A percentile compares a stretch with the other conserved stretches of the same genome.
These are phyloP conservation scores for Brassica balearica DNA, from an alignment of 441 rosid species.

Conservation along the genomic window DNA sequence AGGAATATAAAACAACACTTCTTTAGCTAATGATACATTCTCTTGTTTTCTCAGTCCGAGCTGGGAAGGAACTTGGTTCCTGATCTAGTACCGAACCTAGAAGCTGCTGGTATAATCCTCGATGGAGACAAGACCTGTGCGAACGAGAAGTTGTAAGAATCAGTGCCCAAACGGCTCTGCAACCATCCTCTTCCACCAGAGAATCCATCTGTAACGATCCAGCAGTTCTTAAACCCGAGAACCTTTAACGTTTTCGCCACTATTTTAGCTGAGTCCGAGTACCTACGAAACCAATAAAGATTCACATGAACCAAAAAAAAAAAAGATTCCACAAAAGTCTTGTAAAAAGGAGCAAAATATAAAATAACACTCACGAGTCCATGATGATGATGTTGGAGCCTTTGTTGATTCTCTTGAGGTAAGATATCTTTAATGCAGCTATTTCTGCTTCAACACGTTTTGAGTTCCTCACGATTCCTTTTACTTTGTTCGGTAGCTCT, in stretches of 20 bases:
- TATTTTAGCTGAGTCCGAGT: slow-evolving; percentile 76
- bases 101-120: slow-evolving; percentile 61
- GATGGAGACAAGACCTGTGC: slow-evolving; percentile 78
- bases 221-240: slow-evolving; percentile 83
- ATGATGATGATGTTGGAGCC: slow-evolving; percentile 79
- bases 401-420: slow-evolving; percentile 81
- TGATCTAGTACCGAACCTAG: slow-evolving; percentile 62
- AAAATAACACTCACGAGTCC: slow-evolving; percentile 75
- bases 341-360: neutral
- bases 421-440: slow-evolving; percentile 84
- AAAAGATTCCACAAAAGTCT: neutral
- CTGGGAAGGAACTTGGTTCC: slow-evolving; percentile 79
- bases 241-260: slow-evolving; percentile 74
- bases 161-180: slow-evolving; percentile 84
- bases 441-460: slow-evolving; percentile 90
- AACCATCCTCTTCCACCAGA: slow-evolving; percentile 91
- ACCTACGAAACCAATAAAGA: slow-evolving; percentile 46
- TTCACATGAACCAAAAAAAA: neutral
- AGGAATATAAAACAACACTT: slow-evolving; percentile 5
- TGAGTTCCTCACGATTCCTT: slow-evolving; percentile 65
- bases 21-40: neutral
- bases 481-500: slow-evolving; percentile 79
- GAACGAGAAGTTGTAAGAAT: slow-evolving; percentile 72
- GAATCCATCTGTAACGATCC: slow-evolving; percentile 78
- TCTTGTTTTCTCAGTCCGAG: slow-evolving; percentile 48